Evolutionary conservation across 2,329 filamentous ascomycete genomes (phyloP), one percentile per base, ranked within the genome.

Genomic region (Neofusicoccum umdonicola): DNA sequence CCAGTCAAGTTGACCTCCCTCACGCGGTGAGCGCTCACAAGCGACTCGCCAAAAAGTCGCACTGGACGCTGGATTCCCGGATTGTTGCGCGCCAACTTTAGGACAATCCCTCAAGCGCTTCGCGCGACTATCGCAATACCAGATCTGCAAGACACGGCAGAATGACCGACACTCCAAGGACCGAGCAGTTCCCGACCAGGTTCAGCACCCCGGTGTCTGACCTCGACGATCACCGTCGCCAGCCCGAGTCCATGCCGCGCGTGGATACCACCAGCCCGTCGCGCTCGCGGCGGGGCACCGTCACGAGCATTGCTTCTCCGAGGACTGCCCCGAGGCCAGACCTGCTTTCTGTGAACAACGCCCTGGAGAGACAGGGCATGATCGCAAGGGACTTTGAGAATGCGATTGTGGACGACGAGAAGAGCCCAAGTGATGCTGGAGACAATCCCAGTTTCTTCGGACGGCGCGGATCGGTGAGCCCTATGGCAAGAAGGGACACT

Each of bases 161-260:
- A 66, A 81, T 80, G 82, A 77, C 79, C 62, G 83, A 85, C 74
- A 83, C 82, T 67, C 78, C 84, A 81, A 81, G 74, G 87, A 96
- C 93, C 85, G 88, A 89, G 72, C 80, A 76, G 68, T 81, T 85
- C 64, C 84, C 87, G 72, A 85, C 85, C 71, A 85, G 88, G 71
- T 92, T 89, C 78, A 87, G 87, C 77, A 88, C 89, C 64, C 90
- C 90, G 13, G 87, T 93, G 67, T 89, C 89, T 67, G 89, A 93
- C 74, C 85, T 97, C 54, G 92, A 97, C 75, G 93, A 97, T 76
- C 93, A 97, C 80, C 90, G 92, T 65, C 82, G 88, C 73, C 89
- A 90, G 73, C 78, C 83, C 4, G 78, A 83, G 27, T 85, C 88
- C 42, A 78, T 88, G 27, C 88, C 87, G 66, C 85, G 85, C 48